These are phyloP conservation scores for Pleurostoma richardsiae DNA, from an alignment of 2,329 filamentous ascomycete genomes.

Conservation along the genomic window DNA sequence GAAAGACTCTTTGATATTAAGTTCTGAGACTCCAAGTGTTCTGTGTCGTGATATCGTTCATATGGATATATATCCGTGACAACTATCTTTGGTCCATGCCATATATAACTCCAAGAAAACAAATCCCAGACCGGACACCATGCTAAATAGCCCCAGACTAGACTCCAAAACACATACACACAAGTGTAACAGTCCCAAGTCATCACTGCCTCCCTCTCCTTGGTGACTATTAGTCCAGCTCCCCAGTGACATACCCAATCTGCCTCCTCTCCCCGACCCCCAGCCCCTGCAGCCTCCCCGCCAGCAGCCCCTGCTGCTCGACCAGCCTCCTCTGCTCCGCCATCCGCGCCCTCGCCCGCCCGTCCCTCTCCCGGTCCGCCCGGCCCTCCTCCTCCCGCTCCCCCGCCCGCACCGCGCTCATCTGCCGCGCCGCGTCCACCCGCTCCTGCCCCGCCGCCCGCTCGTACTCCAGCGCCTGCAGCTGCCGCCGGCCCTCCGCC, in stretches of 20 bases:
- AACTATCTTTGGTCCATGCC: too few relatives aligned
- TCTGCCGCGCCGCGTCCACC: slow-evolving; percentile 41
- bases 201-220: too few relatives aligned
- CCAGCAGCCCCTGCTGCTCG: slow-evolving; percentile 34
- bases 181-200: too few relatives aligned
- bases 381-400: slow-evolving; percentile 47
- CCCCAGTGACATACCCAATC: slow-evolving; percentile 51
- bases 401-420: slow-evolving; percentile 41
- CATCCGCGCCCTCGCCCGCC: slow-evolving; percentile 37
- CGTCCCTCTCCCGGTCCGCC: slow-evolving; percentile 40
- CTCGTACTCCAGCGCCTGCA: slow-evolving; percentile 44
- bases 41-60: too few relatives aligned
- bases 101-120: too few relatives aligned
- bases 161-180: too few relatives aligned
- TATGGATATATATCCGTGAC: too few relatives aligned
- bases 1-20: too few relatives aligned
- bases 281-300: slow-evolving; percentile 23
- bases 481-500: slow-evolving; percentile 36
- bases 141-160: too few relatives aligned
- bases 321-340: slow-evolving; percentile 47
- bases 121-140: too few relatives aligned
- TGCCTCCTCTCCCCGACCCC: slow-evolving; percentile 36
- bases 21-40: too few relatives aligned
- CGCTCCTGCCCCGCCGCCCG: slow-evolving; percentile 36
- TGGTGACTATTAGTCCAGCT: slow-evolving; percentile 32